A percentile compares a stretch with the other conserved stretches of the same genome.
Conservation (phyloP, 2,329 filamentous ascomycete species). For the Paraconiothyrium sp. region DNA sequence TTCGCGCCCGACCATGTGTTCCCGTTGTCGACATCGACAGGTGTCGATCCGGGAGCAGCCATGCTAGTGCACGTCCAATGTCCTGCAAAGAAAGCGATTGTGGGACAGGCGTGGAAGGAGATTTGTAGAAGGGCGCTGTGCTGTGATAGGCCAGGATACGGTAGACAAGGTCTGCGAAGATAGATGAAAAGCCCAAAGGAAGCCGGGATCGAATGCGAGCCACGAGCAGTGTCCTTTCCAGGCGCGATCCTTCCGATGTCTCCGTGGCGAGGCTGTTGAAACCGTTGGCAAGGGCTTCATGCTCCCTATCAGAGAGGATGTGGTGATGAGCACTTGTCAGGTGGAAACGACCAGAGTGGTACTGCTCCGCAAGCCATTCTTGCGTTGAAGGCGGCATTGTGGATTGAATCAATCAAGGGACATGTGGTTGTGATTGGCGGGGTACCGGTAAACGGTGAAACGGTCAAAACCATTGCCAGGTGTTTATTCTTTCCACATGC, state of each 20-base stretch:
- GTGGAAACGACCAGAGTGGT: conserved; percentile 3
- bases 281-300: background rate
- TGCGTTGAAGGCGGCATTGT: conserved; percentile 1
- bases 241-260: background rate
- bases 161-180: conserved; percentile 8
- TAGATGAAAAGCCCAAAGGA: background rate
- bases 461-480: background rate
- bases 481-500: background rate
- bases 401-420: background rate
- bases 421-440: background rate
- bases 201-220: conserved; percentile 3
- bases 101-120: background rate
- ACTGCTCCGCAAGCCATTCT: conserved; percentile 9
- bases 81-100: conserved; percentile 7
- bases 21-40: conserved; percentile 1
- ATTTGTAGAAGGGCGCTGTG: conserved; percentile 4
- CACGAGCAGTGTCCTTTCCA: background rate
- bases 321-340: conserved; percentile 1
- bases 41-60: conserved; percentile 10
- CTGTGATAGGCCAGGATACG: conserved; percentile 7
- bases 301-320: background rate
- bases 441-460: too few relatives aligned
- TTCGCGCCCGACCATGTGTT: conserved; percentile 6
- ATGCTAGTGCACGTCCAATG: background rate
- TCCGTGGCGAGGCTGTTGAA: conserved; percentile 2